phyloP scores from a whole-genome alignment of 177 flowering plant genomes.

The Vitis hybrid region DNA sequence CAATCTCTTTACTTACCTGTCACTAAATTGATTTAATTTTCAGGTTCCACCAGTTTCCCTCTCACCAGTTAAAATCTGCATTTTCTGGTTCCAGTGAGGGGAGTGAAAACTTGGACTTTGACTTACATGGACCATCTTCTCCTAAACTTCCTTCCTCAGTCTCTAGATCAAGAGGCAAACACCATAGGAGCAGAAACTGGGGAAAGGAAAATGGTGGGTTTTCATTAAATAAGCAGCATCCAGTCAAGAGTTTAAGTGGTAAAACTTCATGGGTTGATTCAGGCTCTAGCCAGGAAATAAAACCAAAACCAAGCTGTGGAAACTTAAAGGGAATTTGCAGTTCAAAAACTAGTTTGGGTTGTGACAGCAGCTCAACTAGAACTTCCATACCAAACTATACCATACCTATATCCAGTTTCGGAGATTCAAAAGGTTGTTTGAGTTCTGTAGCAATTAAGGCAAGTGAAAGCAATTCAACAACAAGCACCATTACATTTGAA shows the following conservation, averaged over 20 bases:
- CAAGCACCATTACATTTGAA: slow-evolving; percentile 35
- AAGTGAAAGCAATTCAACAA: slow-evolving; percentile 21
- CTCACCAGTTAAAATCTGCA: slow-evolving; percentile 39
- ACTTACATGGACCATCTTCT: slow-evolving; percentile 29
- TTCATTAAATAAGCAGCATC: slow-evolving; percentile 29
- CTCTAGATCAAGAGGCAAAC: slow-evolving; percentile 70
- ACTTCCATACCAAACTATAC: slow-evolving; percentile 9
- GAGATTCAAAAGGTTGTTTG: slow-evolving; percentile 9
- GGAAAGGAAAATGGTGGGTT: slow-evolving; percentile 12
- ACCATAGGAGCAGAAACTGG: slow-evolving; percentile 43
- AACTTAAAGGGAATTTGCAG: slow-evolving; percentile 17
- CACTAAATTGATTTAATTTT: slow-evolving; percentile 8
- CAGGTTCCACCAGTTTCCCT: slow-evolving; percentile 70
- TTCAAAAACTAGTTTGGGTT: slow-evolving; percentile 14
- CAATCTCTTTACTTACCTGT: background rate
- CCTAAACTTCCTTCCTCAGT: slow-evolving; percentile 70
- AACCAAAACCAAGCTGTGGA: slow-evolving; percentile 17
- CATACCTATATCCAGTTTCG: slow-evolving; percentile 3
- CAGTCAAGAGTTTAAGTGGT: slow-evolving; percentile 32
- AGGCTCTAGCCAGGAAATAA: slow-evolving; percentile 12
- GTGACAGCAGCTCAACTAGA: slow-evolving; percentile 20
- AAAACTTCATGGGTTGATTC: slow-evolving; percentile 16
- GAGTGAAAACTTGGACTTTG: slow-evolving; percentile 19
- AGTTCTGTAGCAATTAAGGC: slow-evolving; percentile 14
- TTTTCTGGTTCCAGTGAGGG: slow-evolving; percentile 30